A percentile compares a stretch with the other conserved stretches of the same genome.
Evolutionary conservation across 2,329 filamentous ascomycete genomes (phyloP).

Genomic region (Herpotrichia juniperi): DNA sequence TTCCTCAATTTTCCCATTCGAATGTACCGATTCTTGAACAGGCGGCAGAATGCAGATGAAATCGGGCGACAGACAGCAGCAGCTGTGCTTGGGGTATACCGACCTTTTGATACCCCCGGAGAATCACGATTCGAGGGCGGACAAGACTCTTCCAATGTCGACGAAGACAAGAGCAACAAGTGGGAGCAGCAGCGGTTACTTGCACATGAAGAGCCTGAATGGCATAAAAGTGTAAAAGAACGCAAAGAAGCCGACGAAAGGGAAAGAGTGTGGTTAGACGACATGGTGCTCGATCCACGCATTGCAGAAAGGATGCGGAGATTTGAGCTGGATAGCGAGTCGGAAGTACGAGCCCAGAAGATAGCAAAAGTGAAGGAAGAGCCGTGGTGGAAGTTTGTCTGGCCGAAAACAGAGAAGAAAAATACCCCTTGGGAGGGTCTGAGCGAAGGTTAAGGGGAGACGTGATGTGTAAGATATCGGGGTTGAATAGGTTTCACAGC

Average conservation of each 20-base stretch:
- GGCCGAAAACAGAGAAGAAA: constrained; percentile 36
- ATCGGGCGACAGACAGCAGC: constrained; percentile 88
- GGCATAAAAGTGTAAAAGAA: constrained; percentile 78
- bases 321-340: constrained; percentile 72
- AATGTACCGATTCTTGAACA: constrained; percentile 85
- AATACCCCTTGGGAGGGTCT: constrained; percentile 41
- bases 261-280: constrained; percentile 73
- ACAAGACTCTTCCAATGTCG: constrained; percentile 25
- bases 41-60: constrained; percentile 81
- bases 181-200: constrained; percentile 72
- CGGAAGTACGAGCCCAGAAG: constrained; percentile 67
- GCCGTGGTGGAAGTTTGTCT: constrained; percentile 36
- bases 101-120: constrained; percentile 49
- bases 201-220: constrained; percentile 75
- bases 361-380: constrained; percentile 19
- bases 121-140: constrained; percentile 13
- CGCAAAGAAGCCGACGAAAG: constrained; percentile 56
- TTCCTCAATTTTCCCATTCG: constrained; percentile 89
- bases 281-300: constrained; percentile 76
- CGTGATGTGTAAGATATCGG: constrained; percentile 15
- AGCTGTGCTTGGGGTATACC: constrained; percentile 70
- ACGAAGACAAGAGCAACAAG: constrained; percentile 35
- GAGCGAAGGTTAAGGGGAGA: constrained; percentile 28
- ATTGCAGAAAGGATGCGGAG: constrained; percentile 80
- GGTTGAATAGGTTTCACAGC: background rate